Percentiles rank a stretch among this genome's conserved stretches.
phyloP scores from a whole-genome alignment of 805 yeast species.

The Lipomyces yamanashiensis region DNA sequence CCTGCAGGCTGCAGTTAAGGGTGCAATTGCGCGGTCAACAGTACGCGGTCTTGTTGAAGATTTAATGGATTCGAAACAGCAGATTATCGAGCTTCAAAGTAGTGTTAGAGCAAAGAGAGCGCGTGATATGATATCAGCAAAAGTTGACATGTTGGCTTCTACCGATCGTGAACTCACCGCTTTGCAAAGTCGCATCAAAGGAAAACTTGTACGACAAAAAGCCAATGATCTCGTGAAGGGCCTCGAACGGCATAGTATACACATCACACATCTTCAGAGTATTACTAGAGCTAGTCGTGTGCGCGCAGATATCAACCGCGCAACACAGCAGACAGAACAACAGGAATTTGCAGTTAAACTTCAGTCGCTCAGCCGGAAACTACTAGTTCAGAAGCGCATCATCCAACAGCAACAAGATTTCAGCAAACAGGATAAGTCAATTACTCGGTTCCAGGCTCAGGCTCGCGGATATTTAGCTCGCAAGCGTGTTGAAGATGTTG shows the following conservation, averaged over 20 bases:
- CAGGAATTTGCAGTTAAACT: constrained; percentile 5
- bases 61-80: not conserved
- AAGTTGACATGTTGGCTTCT: constrained; percentile 40
- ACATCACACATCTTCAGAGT: not conserved
- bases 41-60: constrained; percentile 17
- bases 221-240: constrained; percentile 41
- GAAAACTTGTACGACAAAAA: constrained; percentile 22
- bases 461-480: constrained; percentile 53
- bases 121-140: not conserved
- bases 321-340: not conserved
- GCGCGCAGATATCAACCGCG: not conserved
- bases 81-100: constrained; percentile 28
- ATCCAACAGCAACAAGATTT: constrained; percentile 42
- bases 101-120: constrained; percentile 39
- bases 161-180: not conserved
- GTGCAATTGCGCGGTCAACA: constrained; percentile 25
- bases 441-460: constrained; percentile 38
- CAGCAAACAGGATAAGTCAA: constrained; percentile 34
- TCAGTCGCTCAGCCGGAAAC: constrained; percentile 20
- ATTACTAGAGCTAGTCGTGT: not conserved
- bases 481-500: constrained; percentile 5
- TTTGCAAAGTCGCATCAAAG: constrained; percentile 39
- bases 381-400: constrained; percentile 30
- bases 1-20: constrained; percentile 32
- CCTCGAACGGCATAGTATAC: not conserved